Percentiles rank a stretch among this genome's conserved stretches.
These are phyloP conservation scores for Cryphonectria japonica DNA, from an alignment of 2,329 filamentous ascomycete genomes.

Conservation along the genomic window DNA sequence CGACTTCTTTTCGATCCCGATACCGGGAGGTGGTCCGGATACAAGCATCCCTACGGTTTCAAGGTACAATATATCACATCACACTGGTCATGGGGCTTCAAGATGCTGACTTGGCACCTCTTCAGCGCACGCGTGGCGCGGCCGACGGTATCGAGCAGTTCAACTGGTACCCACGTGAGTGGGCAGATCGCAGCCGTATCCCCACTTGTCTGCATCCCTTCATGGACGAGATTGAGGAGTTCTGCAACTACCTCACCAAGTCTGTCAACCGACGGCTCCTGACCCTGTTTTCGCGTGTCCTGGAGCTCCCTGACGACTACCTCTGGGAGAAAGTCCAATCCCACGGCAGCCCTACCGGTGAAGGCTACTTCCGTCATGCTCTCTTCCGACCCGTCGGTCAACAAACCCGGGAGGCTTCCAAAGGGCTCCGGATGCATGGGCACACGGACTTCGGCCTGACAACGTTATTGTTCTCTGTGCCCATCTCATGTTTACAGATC, in stretches of 20 bases:
- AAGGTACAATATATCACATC: conserved; percentile 36
- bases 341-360: conserved; percentile 46
- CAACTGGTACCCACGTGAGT: conserved; percentile 55
- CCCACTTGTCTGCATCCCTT: conserved; percentile 52
- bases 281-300: conserved; percentile 46
- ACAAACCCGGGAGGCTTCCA: conserved; percentile 38
- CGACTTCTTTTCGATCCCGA: conserved; percentile 52
- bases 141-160: conserved; percentile 58
- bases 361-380: conserved; percentile 52
- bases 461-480: conserved; percentile 51
- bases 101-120: neutral
- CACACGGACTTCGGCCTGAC: conserved; percentile 54
- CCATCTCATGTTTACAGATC: conserved; percentile 51
- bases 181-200: conserved; percentile 45
- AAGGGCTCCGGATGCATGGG: conserved; percentile 49
- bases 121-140: conserved; percentile 45
- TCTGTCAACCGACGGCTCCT: conserved; percentile 50
- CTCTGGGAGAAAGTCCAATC: conserved; percentile 50
- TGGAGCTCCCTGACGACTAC: conserved; percentile 49
- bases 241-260: conserved; percentile 47
- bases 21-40: conserved; percentile 53
- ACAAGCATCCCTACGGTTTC: conserved; percentile 53
- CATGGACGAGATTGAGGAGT: conserved; percentile 52
- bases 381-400: conserved; percentile 44
- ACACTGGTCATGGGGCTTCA: too few species aligned